Conservation (phyloP, 371 early-diverging fungal genomes). For the Lichtheimia ramosa region DNA sequence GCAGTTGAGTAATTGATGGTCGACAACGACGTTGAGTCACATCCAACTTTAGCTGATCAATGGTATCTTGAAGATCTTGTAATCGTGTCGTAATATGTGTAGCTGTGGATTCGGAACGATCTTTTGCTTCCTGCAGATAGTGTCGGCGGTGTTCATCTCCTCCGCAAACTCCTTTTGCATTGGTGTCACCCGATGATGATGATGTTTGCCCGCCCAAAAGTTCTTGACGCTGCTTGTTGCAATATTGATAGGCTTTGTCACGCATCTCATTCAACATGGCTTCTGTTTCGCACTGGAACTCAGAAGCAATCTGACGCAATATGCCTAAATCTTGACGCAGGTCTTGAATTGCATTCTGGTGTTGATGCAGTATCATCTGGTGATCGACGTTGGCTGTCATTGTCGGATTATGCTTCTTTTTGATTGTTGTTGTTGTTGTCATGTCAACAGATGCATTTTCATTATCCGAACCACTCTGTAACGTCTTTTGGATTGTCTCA, state of each 20-base stretch:
- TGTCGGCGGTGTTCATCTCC: slow-evolving; percentile 22
- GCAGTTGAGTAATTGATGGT: slow-evolving; percentile 58
- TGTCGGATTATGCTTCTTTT: not conserved
- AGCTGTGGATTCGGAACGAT: slow-evolving; percentile 56
- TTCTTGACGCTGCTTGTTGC: not conserved
- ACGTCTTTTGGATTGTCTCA: not conserved
- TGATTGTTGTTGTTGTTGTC: not conserved
- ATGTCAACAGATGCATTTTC: not conserved
- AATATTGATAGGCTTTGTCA: not conserved
- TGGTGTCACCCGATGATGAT: slow-evolving; percentile 17
- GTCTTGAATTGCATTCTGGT: slow-evolving; percentile 42
- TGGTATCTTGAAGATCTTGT: slow-evolving; percentile 67
- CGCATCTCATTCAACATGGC: slow-evolving; percentile 24
- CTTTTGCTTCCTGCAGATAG: slow-evolving; percentile 62
- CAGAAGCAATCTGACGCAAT: slow-evolving; percentile 50
- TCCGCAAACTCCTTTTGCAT: too few relatives aligned
- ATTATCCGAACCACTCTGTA: not conserved
- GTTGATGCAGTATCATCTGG: slow-evolving; percentile 29
- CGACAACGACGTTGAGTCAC: slow-evolving; percentile 70
- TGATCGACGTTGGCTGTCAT: slow-evolving; percentile 7
- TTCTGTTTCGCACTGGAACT: slow-evolving; percentile 39
- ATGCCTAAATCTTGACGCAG: slow-evolving; percentile 52
- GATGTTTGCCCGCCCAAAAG: not conserved
- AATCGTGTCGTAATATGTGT: slow-evolving; percentile 55
- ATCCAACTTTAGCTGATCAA: slow-evolving; percentile 77